These are phyloP conservation scores for Bryopsis sp. DNA, from an alignment of 139 green algal genomes.

Conservation along the genomic window DNA sequence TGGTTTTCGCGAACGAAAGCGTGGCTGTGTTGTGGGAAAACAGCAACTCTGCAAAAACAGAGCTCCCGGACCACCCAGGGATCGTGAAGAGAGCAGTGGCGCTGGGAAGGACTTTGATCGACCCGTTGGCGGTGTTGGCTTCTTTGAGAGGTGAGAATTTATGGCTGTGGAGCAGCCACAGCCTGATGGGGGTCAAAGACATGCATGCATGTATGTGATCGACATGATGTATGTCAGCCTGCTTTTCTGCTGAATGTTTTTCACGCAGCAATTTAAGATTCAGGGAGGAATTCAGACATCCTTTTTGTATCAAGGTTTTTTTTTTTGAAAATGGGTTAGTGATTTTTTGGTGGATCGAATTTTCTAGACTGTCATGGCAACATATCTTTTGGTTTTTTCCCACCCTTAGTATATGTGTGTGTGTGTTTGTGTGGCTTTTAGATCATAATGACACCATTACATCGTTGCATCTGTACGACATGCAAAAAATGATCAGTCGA, in stretches of 20 bases:
- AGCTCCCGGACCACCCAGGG: constrained; percentile 22
- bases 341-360: too few species aligned
- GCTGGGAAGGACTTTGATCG: constrained; percentile 64
- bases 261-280: too few species aligned
- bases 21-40: constrained; percentile 72
- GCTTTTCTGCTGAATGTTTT: too few species aligned
- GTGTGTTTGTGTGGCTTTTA: background rate
- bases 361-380: too few species aligned
- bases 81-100: constrained; percentile 74
- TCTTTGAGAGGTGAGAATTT: constrained; percentile 47
- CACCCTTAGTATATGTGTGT: too few species aligned
- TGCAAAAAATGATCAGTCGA: constrained; percentile 38
- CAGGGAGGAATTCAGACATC: too few species aligned
- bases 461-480: constrained; percentile 24
- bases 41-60: constrained; percentile 36
- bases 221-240: constrained; percentile 16
- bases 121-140: constrained; percentile 73
- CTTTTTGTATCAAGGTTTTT: too few species aligned
- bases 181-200: background rate
- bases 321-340: too few species aligned
- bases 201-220: constrained; percentile 34
- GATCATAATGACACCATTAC: constrained; percentile 24
- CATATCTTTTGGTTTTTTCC: too few species aligned
- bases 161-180: too few species aligned
- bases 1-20: constrained; percentile 53